These are phyloP conservation scores for Saccharomycopsis sp. DNA, from an alignment of 805 yeast species.

Conservation along the genomic window DNA sequence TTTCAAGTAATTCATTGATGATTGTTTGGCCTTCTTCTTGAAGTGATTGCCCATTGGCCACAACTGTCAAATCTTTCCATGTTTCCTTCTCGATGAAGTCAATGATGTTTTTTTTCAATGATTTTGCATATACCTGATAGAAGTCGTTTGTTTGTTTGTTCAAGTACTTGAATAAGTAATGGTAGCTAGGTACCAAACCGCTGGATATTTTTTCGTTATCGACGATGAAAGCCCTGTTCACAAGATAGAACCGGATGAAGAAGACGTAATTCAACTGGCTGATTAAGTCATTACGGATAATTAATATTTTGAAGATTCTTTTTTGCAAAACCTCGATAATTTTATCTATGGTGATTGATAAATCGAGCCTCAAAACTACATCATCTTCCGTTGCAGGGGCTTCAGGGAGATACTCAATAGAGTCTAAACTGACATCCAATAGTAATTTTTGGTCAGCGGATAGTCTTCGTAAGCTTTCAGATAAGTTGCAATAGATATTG, in stretches of 20 bases:
- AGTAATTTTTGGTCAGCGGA: slow-evolving; percentile 73
- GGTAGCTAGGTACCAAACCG: slow-evolving; percentile 2
- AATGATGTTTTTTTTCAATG: slow-evolving; percentile 12
- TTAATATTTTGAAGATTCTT: slow-evolving; percentile 69
- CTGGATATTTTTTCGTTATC: slow-evolving; percentile 67
- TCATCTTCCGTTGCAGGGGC: slow-evolving; percentile 28
- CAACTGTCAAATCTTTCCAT: slow-evolving; percentile 73
- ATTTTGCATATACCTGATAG: slow-evolving; percentile 12
- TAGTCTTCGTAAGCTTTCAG: slow-evolving; percentile 69
- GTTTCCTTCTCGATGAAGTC: slow-evolving; percentile 51
- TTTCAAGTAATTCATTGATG: slow-evolving; percentile 44
- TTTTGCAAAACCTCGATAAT: slow-evolving; percentile 68
- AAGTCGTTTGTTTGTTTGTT: slow-evolving; percentile 15
- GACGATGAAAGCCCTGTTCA: slow-evolving; percentile 61
- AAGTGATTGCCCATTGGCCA: slow-evolving; percentile 23
- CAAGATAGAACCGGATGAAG: slow-evolving; percentile 60
- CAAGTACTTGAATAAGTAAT: slow-evolving; percentile 16
- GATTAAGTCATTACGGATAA: slow-evolving; percentile 65
- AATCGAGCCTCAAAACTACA: slow-evolving; percentile 43
- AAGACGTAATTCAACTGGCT: slow-evolving; percentile 47
- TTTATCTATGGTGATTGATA: slow-evolving; percentile 55
- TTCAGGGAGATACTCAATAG: slow-evolving; percentile 28
- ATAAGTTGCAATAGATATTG: slow-evolving; percentile 51
- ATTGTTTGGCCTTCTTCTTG: slow-evolving; percentile 36
- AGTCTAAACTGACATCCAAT: slow-evolving; percentile 59